Conservation (phyloP, 1,284 basidiomycete genomes). For the Cryptococcus hybrid region DNA sequence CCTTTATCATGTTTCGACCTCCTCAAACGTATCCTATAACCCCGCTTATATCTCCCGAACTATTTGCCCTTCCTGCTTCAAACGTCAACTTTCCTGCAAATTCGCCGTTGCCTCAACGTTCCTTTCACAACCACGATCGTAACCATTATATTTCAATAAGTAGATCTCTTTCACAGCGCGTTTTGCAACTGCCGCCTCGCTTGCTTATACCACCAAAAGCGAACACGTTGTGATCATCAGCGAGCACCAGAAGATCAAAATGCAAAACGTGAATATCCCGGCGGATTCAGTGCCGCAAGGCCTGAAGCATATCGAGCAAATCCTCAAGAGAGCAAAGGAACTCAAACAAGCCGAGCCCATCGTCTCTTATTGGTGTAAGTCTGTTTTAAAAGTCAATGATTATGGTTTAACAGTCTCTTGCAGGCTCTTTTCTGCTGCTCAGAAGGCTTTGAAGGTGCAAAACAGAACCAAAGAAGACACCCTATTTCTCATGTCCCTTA, state of each 20-base stretch:
- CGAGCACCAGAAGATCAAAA: constrained; percentile 8
- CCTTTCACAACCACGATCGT: no score
- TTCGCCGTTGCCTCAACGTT: no score
- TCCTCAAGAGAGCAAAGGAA: constrained; percentile 86
- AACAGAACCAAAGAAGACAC: constrained; percentile 65
- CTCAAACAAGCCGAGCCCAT: constrained; percentile 75
- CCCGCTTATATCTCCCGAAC: no score
- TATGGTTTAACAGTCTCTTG: background rate
- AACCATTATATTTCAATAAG: no score
- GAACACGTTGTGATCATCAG: no score
- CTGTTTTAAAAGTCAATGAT: background rate
- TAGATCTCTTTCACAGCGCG: no score
- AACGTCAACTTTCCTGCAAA: no score
- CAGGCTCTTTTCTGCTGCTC: constrained; percentile 88
- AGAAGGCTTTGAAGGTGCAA: constrained; percentile 71
- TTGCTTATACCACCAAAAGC: no score
- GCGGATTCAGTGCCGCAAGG: constrained; percentile 46
- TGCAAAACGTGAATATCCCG: constrained; percentile 46
- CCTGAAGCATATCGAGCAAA: constrained; percentile 62
- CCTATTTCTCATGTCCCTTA: constrained; percentile 67
- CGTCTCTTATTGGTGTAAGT: constrained; percentile 91
- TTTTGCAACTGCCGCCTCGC: no score
- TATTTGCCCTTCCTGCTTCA: no score
- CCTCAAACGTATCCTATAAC: no score
- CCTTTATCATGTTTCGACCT: no score